Conservation (phyloP, 169 alveolate genomes). For the Eimeria brunetti region DNA sequence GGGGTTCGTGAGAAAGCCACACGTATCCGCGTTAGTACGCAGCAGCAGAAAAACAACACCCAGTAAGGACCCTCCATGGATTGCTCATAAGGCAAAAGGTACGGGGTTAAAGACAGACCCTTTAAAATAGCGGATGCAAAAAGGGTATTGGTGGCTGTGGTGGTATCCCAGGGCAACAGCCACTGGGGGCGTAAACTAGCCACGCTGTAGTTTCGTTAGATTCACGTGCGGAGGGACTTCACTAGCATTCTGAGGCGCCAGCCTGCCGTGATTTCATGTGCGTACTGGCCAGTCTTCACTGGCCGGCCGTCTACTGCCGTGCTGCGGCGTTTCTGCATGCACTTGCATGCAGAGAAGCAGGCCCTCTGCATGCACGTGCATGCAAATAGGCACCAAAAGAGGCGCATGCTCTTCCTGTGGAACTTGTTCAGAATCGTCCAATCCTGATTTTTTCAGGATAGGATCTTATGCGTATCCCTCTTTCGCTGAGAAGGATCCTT, state of each 20-base stretch:
- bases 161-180: neutral
- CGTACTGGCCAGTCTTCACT: neutral
- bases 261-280: neutral
- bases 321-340: neutral
- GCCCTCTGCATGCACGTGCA: no score
- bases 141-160: neutral
- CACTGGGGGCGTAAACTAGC: neutral
- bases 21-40: neutral
- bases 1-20: neutral
- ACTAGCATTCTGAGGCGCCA: neutral
- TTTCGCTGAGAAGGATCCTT: conserved; percentile 76
- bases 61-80: neutral
- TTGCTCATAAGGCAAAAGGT: neutral
- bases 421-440: neutral
- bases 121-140: neutral
- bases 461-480: conserved; percentile 71
- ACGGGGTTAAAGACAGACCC: neutral
- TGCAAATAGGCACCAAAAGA: neutral
- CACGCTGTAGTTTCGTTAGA: neutral
- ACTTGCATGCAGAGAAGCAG: neutral
- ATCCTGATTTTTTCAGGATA: neutral
- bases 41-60: neutral
- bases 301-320: neutral
- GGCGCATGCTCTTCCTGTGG: neutral
- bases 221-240: neutral